Evolutionary conservation across 495 filamentous ascomycete species (phyloP).

Genomic region (Penicillium desertorum): DNA sequence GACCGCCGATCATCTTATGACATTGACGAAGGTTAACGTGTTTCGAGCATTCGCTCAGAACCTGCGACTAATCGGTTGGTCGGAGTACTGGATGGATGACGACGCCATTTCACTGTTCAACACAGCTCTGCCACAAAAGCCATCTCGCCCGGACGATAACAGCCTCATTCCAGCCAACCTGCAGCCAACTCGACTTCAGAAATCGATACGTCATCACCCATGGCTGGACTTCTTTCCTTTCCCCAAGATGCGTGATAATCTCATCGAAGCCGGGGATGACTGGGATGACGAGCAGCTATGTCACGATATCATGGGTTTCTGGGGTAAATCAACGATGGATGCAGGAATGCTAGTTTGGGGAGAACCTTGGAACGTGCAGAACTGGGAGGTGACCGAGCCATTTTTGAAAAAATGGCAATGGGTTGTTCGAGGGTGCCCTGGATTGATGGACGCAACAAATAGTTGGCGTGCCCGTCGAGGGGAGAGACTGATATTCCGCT

Average conservation of each 20-base stretch:
- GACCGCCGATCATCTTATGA: constrained; percentile 42
- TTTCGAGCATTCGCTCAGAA: constrained; percentile 38
- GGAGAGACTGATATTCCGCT: constrained; percentile 48
- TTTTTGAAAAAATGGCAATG: constrained; percentile 54
- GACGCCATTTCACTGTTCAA: constrained; percentile 39
- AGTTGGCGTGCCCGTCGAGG: constrained; percentile 48
- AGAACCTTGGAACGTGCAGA: constrained; percentile 45
- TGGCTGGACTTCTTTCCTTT: constrained; percentile 58
- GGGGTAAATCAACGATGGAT: constrained; percentile 33
- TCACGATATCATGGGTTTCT: constrained; percentile 47
- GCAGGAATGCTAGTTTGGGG: constrained; percentile 53
- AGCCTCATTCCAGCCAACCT: constrained; percentile 40
- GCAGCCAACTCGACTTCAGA: constrained; percentile 49
- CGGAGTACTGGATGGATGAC: constrained; percentile 30
- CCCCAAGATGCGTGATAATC: constrained; percentile 50
- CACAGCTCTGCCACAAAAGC: constrained; percentile 4
- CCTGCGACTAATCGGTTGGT: constrained; percentile 18
- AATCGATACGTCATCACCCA: constrained; percentile 42
- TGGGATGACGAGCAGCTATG: constrained; percentile 51
- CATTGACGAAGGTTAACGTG: constrained; percentile 43
- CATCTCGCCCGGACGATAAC: constrained; percentile 4
- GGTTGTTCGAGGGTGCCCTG: constrained; percentile 50
- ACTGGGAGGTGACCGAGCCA: constrained; percentile 52
- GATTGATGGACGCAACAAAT: constrained; percentile 50
- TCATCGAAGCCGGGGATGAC: constrained; percentile 39